These are phyloP conservation scores for Calonectria naviculata DNA, from an alignment of 2,329 filamentous ascomycete genomes.

Conservation along the genomic window DNA sequence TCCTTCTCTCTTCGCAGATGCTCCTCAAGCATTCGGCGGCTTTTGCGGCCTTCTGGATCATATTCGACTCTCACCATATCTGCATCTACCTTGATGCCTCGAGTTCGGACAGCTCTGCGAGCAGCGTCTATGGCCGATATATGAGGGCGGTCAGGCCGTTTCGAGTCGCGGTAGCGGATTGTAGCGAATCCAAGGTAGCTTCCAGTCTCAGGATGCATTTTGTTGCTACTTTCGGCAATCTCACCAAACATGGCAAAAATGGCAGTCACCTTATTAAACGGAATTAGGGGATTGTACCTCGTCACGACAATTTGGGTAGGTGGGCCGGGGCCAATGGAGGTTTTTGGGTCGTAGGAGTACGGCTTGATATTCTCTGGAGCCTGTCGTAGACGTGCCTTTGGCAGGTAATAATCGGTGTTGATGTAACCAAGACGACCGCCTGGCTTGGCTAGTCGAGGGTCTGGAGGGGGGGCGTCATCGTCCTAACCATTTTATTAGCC, in stretches of 20 bases:
- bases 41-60: constrained; percentile 88
- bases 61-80: constrained; percentile 84
- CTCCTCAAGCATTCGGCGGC: constrained; percentile 80
- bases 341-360: constrained; percentile 83
- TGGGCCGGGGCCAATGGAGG: constrained; percentile 88
- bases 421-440: constrained; percentile 74
- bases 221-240: constrained; percentile 90
- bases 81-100: constrained; percentile 83
- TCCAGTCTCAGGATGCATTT: constrained; percentile 93
- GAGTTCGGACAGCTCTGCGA: constrained; percentile 79
- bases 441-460: constrained; percentile 80
- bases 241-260: constrained; percentile 87
- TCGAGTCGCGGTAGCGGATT: constrained; percentile 85
- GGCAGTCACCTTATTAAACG: constrained; percentile 80
- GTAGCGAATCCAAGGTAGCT: constrained; percentile 94
- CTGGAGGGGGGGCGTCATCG: constrained; percentile 82
- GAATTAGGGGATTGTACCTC: constrained; percentile 93
- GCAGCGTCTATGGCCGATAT: constrained; percentile 83
- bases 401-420: constrained; percentile 76
- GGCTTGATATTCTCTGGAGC: constrained; percentile 84
- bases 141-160: constrained; percentile 53
- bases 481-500: constrained; percentile 76
- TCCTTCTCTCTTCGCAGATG: constrained; percentile 76
- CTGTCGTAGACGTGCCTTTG: constrained; percentile 76
- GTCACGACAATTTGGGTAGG: constrained; percentile 92